Evolutionary conservation across 345 rosid genomes (phyloP).

Genomic region (Sonneratia alba): DNA sequence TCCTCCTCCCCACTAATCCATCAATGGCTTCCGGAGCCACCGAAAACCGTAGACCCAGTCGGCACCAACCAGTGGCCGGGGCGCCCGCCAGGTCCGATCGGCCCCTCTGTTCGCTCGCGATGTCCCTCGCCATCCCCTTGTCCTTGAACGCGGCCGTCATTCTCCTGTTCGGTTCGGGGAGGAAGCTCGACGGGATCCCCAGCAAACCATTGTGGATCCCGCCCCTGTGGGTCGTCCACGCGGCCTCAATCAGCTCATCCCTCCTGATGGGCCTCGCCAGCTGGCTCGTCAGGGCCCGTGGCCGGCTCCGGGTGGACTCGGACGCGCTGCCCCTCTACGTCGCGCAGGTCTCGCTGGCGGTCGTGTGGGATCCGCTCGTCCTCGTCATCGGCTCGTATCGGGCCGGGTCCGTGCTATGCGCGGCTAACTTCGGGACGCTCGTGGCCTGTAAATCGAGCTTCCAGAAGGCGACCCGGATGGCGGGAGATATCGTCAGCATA

Average conservation of each 20-base stretch:
- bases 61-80: too few species aligned
- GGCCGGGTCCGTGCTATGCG: conserved; percentile 2
- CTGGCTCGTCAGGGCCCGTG: conserved; percentile 28
- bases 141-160: conserved; percentile 4
- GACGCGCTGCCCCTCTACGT: conserved; percentile 5
- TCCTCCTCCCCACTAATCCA: too few species aligned
- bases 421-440: conserved; percentile 22
- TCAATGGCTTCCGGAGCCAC: too few species aligned
- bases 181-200: conserved; percentile 10
- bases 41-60: too few species aligned
- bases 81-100: neutral
- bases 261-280: conserved; percentile 23
- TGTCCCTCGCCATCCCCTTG: conserved; percentile 10
- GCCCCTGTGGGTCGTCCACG: conserved; percentile 20
- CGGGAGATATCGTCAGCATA: conserved; percentile 23
- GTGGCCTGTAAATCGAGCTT: conserved; percentile 16
- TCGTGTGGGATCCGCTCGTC: conserved; percentile 33
- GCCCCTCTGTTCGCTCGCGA: conserved; percentile 12
- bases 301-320: conserved; percentile 13
- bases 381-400: conserved; percentile 18
- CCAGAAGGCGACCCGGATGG: conserved; percentile 12
- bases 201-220: conserved; percentile 30
- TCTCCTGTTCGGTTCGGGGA: conserved; percentile 26
- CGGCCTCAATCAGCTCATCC: conserved; percentile 19
- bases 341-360: conserved; percentile 15